Percentiles rank a stretch among this genome's conserved stretches.
phyloP scores from a whole-genome alignment of 2,329 filamentous ascomycete species.

The Beauveria pseudobassiana region DNA sequence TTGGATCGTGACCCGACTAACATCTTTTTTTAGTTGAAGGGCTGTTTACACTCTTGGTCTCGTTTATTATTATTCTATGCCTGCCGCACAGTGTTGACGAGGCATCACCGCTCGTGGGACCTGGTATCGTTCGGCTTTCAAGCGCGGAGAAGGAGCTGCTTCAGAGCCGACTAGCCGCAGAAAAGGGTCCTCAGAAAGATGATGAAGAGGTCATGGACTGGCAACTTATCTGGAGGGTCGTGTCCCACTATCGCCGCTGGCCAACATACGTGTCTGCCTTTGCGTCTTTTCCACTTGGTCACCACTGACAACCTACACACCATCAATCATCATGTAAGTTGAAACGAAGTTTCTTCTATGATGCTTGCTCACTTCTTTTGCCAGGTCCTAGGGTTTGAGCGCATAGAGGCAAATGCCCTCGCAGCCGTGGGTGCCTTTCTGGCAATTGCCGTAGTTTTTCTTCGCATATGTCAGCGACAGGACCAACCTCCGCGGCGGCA shows the following conservation, averaged over 20 bases:
- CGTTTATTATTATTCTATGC: neutral
- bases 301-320: slow-evolving; percentile 43
- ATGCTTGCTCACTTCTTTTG: too few relatives aligned
- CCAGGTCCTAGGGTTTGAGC: slow-evolving; percentile 32
- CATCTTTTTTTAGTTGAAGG: neutral
- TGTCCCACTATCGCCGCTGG: slow-evolving; percentile 38
- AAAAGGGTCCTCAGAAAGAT: neutral
- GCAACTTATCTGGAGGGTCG: slow-evolving; percentile 33
- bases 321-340: slow-evolving; percentile 33
- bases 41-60: neutral
- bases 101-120: slow-evolving; percentile 26
- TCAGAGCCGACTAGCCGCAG: neutral
- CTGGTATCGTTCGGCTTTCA: slow-evolving; percentile 31
- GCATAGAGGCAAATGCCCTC: slow-evolving; percentile 39
- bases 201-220: slow-evolving; percentile 30
- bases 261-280: slow-evolving; percentile 40
- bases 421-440: slow-evolving; percentile 35
- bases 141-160: neutral
- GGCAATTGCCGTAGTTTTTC: slow-evolving; percentile 37
- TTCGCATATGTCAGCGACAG: slow-evolving; percentile 42
- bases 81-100: neutral
- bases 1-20: neutral
- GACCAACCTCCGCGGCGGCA: slow-evolving; percentile 34
- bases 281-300: slow-evolving; percentile 46
- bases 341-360: neutral